These are phyloP conservation scores for Saturnispora halmiae DNA, from an alignment of 805 yeast genomes.

Conservation along the genomic window DNA sequence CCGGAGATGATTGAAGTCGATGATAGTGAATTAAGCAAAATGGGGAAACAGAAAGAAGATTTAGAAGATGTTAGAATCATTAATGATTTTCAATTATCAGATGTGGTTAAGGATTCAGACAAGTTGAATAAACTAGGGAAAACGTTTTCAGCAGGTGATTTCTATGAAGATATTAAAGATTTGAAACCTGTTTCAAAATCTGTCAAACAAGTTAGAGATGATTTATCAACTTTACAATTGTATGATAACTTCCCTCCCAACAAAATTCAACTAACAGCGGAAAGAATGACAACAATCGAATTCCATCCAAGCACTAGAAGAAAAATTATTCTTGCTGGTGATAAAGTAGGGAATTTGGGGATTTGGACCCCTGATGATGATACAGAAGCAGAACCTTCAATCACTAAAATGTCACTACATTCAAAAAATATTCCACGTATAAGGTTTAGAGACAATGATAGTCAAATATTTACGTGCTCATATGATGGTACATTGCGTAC, in stretches of 20 bases:
- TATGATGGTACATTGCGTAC: constrained; percentile 83
- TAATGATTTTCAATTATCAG: constrained; percentile 58
- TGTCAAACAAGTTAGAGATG: constrained; percentile 41
- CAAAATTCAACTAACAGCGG: constrained; percentile 59
- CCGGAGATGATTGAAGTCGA: constrained; percentile 34
- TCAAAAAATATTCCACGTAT: constrained; percentile 58
- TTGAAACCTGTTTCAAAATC: constrained; percentile 32
- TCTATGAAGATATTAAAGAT: constrained; percentile 44
- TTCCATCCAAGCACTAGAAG: constrained; percentile 68
- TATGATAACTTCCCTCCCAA: constrained; percentile 55
- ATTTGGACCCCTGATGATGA: constrained; percentile 66
- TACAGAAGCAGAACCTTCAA: constrained; percentile 36
- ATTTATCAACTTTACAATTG: constrained; percentile 42
- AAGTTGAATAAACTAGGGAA: constrained; percentile 35
- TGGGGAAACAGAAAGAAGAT: constrained; percentile 31
- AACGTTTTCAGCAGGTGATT: constrained; percentile 60
- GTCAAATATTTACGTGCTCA: constrained; percentile 56
- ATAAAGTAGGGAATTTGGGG: constrained; percentile 78
- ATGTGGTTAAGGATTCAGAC: constrained; percentile 37
- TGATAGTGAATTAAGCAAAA: too few species aligned
- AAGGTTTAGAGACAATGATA: constrained; percentile 42
- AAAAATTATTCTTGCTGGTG: constrained; percentile 74
- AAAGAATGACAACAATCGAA: constrained; percentile 61
- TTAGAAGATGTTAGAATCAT: constrained; percentile 39
- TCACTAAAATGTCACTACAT: constrained; percentile 64